Base-by-base conservation (phyloP, 371 early-diverging fungal genomes). In the Actinomortierella wolfii region DNA sequence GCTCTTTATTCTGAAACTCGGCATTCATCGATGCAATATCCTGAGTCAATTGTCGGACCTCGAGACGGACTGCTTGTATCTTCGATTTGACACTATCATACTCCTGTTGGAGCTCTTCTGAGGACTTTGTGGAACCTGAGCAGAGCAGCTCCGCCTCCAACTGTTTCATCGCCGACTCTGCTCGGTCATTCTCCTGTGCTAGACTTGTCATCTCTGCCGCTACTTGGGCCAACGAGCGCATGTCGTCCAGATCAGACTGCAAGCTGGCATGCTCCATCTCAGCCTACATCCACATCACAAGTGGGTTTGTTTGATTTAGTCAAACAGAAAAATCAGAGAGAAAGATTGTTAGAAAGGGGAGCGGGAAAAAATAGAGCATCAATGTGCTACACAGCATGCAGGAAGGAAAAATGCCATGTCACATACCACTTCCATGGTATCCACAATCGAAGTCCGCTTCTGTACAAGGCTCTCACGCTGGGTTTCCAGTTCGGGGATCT, bases 41-140 rank as follows among this genome's bases (percentile, higher is more conserved):
- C 34, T 65, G 64, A 17, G 54, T 47, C 21, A 78, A 28, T 3
- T 20, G 68, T 51, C 23, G 68, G 43, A 65, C 17, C 4, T 76
- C 66, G 26, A 76, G 41, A 75, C 59, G 57, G 9, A 58, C 26
- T 23, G 34, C 42, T 26, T 81, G 83, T 77, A 82, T 80, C 63
- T 83, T 76, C 0, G 73, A 65, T 53, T 83, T 77, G 3, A 85
- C 55, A 5, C 61, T 60, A 17, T 84, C 85, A 11, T 84, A 63
- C 53, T 92, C 91, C 17, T 68, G 69, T 62, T 90, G 91, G 34
- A 87, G 82, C 29, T 92, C 92, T 3, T 82, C 81, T 5, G 86
- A 59, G 0, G 90, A 92, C 54, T 86, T 84, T 11, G 79, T 79
- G 0, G 89, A 86, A 0, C 92, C 91, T 0, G 88, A 67, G 1